These are phyloP conservation scores for Candolleomyces aberdarensis DNA, from an alignment of 768 basidiomycete genomes.

Conservation along the genomic window DNA sequence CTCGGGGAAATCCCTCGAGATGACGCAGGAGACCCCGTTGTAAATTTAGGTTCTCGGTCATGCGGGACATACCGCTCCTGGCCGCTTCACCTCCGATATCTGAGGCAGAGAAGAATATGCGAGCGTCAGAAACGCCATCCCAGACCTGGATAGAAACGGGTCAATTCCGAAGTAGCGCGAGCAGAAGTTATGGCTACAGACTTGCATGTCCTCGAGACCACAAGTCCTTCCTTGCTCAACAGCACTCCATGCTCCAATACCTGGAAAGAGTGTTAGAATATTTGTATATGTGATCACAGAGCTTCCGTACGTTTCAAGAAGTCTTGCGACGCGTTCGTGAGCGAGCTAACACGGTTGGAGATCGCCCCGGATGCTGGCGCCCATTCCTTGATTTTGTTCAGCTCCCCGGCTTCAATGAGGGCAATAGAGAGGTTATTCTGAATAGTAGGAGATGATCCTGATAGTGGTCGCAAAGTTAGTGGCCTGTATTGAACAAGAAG, in stretches of 20 bases:
- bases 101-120: conserved; percentile 66
- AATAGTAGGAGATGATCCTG: conserved; percentile 53
- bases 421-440: conserved; percentile 59
- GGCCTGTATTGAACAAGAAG: neutral
- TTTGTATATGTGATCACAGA: neutral
- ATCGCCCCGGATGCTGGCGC: conserved; percentile 46
- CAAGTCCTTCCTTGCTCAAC: conserved; percentile 67
- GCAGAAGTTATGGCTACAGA: conserved; percentile 22
- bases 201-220: conserved; percentile 85
- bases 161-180: neutral
- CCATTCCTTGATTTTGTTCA: conserved; percentile 72
- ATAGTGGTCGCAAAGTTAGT: conserved; percentile 2
- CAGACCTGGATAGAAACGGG: conserved; percentile 60
- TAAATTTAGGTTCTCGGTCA: conserved; percentile 92
- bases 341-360: conserved; percentile 85
- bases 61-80: conserved; percentile 61
- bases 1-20: conserved; percentile 46
- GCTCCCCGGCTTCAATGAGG: conserved; percentile 79
- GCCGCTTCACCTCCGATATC: conserved; percentile 34
- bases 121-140: conserved; percentile 85
- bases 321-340: conserved; percentile 68
- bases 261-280: conserved; percentile 35
- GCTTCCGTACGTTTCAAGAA: conserved; percentile 61
- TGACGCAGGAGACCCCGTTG: conserved; percentile 78
- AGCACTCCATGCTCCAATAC: conserved; percentile 80